Percentiles rank a stretch among this genome's conserved stretches.
Conservation (phyloP, 768 basidiomycete species). For the Mycena sanguinolenta region DNA sequence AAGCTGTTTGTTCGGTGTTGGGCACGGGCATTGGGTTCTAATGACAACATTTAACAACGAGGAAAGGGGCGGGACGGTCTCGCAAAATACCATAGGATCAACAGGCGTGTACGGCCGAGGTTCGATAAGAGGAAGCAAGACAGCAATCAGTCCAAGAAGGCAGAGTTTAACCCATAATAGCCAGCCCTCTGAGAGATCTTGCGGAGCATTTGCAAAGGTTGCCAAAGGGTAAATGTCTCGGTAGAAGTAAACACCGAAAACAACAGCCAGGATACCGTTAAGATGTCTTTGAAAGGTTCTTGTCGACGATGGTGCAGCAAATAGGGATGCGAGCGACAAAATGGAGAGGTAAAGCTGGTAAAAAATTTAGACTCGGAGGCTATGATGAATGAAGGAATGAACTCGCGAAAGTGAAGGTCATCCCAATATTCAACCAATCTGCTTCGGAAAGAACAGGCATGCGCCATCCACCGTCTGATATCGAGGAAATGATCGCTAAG, state of each 20-base stretch:
- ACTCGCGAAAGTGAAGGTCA: conserved; percentile 8
- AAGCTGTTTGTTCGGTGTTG: conserved; percentile 65
- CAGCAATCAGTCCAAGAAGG: conserved; percentile 53
- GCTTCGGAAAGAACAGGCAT: conserved; percentile 11
- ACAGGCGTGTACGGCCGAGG: conserved; percentile 68
- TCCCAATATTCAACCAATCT: conserved; percentile 17
- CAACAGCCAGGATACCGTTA: conserved; percentile 47
- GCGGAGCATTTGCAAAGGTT: conserved; percentile 56
- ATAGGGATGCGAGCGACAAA: conserved; percentile 12
- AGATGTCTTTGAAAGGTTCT: background rate
- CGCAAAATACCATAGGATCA: conserved; percentile 54
- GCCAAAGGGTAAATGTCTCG: conserved; percentile 69
- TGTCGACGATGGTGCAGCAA: background rate
- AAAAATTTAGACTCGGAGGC: background rate
- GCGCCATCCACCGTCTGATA: background rate
- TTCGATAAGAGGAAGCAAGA: conserved; percentile 63
- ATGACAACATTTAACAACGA: too few species aligned
- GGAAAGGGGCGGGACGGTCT: too few species aligned
- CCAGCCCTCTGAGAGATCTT: conserved; percentile 56
- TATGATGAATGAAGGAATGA: background rate
- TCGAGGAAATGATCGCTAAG: conserved; percentile 4
- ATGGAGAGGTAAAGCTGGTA: conserved; percentile 8
- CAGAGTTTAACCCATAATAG: conserved; percentile 50
- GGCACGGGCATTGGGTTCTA: conserved; percentile 42
- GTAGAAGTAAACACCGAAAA: conserved; percentile 61